Evolutionary conservation across 805 yeast species (phyloP).

Genomic region (Wickerhamiella australiensis): DNA sequence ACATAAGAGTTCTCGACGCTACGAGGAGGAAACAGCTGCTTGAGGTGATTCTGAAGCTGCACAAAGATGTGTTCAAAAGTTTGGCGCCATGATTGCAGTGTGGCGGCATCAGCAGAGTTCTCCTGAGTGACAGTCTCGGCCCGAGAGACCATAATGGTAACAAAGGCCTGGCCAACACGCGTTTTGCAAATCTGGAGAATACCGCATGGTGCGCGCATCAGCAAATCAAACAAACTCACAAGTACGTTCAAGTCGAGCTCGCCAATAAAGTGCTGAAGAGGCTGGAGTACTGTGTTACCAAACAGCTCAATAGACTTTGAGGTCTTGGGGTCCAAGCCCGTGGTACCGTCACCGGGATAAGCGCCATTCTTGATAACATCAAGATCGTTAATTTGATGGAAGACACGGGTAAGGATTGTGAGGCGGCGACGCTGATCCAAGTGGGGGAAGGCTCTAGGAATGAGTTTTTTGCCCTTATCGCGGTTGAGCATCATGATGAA

Average conservation of each 20-base stretch:
- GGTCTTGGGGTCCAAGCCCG: constrained; percentile 31
- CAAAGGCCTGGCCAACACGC: constrained; percentile 71
- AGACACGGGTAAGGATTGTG: constrained; percentile 62
- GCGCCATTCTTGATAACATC: constrained; percentile 70
- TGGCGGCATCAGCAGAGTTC: constrained; percentile 22
- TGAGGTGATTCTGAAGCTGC: constrained; percentile 62
- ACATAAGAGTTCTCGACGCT: constrained; percentile 63
- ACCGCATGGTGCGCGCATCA: constrained; percentile 53
- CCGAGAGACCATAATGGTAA: constrained; percentile 82
- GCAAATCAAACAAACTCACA: constrained; percentile 56
- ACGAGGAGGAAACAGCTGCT: constrained; percentile 67
- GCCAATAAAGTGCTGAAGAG: constrained; percentile 69
- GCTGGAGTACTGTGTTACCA: constrained; percentile 69
- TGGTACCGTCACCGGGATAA: constrained; percentile 34
- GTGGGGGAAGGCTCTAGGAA: constrained; percentile 80
- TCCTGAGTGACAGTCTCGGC: constrained; percentile 84
- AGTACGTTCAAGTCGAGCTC: constrained; percentile 73
- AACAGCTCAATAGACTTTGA: constrained; percentile 59
- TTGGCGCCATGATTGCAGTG: constrained; percentile 54
- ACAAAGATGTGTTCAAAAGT: constrained; percentile 76
- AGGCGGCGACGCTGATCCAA: constrained; percentile 63
- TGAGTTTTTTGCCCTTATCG: constrained; percentile 77
- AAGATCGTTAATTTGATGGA: constrained; percentile 67
- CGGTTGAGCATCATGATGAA: constrained; percentile 72
- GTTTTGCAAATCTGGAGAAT: constrained; percentile 42